Base-by-base conservation (phyloP, 2,329 filamentous ascomycete species). In the Hyphodiscus sp. region DNA sequence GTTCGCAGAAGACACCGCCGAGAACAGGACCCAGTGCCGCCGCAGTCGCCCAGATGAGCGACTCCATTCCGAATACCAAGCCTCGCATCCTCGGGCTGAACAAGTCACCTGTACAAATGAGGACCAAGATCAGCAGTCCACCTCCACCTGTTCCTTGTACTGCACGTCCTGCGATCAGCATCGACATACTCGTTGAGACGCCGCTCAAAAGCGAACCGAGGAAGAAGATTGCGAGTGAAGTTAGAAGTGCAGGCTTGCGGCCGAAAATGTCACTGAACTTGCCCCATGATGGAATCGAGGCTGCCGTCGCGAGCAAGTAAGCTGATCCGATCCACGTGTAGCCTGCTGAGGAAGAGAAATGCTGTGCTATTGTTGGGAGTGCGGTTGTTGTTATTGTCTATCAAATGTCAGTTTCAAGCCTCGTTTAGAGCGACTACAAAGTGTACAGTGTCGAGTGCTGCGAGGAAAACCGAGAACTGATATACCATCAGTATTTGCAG, bases 281-380 rank as follows among this genome's bases (percentile, higher is more conserved):
- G 15, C 81, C 83, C 86, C 86, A 89, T n/a, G 85, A 78, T 0
- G 85, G 84, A 1, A 78, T 80, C 1, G 76, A 76, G 0, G 85
- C 81, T 0, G 85, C 82, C 62, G 80, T 81, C 19, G 81, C 82
- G 18, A 90, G 77, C 2, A 89, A 73, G 67, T 85, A 91, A 0
- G 86, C 79, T 26, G 78, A 81, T 0, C 86, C 86, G 55, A 91
- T 85, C 87, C 86, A 90, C 20, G 82, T 81, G 69, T 89, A 91
- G n/a, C 47, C 49, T 1, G 57, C 63, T 0, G 71, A 64, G 6
- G 74, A 75, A 20, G 74, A 64, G 58, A 79, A 76, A 16, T 74
- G 65, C 51, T 72, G 68, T 8, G 74, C 70, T 47, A 83, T 82
- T 1, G 79, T 81, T 0, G 80, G 79, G 0, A 82, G 68, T 2